These are phyloP conservation scores for Megacollybia marginata DNA, from an alignment of 768 basidiomycete genomes.

Conservation along the genomic window DNA sequence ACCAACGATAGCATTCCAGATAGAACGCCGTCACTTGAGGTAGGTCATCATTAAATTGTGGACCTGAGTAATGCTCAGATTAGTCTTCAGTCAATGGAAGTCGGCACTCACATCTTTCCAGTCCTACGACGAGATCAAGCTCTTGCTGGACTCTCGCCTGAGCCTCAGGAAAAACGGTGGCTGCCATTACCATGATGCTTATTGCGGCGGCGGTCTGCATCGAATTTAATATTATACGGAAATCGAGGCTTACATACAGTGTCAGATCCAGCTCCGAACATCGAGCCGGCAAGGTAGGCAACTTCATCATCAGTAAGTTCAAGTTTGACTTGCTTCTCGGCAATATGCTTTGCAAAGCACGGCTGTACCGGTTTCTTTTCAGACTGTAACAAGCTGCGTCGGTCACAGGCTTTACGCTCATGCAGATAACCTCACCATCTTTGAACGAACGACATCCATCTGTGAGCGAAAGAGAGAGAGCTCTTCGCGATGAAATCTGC, in stretches of 20 bases:
- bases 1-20: constrained; percentile 37
- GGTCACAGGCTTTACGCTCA: too few relatives aligned
- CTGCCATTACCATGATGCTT: constrained; percentile 48
- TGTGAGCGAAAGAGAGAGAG: constrained; percentile 46
- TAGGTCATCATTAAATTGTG: constrained; percentile 29
- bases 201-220: constrained; percentile 47
- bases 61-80: constrained; percentile 17
- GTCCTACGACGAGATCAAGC: constrained; percentile 43
- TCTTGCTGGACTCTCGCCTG: constrained; percentile 46
- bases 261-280: constrained; percentile 62
- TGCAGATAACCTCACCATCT: constrained; percentile 28
- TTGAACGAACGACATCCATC: constrained; percentile 34
- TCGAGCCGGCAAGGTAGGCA: constrained; percentile 53
- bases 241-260: constrained; percentile 28
- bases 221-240: background rate
- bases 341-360: constrained; percentile 51
- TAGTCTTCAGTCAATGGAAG: background rate
- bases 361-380: constrained; percentile 25
- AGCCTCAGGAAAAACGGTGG: constrained; percentile 45
- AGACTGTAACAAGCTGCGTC: constrained; percentile 3
- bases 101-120: constrained; percentile 24
- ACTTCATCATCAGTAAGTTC: constrained; percentile 49
- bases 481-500: constrained; percentile 48
- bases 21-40: constrained; percentile 42
- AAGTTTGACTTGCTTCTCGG: constrained; percentile 47